Percentiles rank a stretch among this genome's conserved stretches.
phyloP scores from a whole-genome alignment of 2,329 filamentous ascomycete genomes.

The Hymenoscyphus fructigenus region DNA sequence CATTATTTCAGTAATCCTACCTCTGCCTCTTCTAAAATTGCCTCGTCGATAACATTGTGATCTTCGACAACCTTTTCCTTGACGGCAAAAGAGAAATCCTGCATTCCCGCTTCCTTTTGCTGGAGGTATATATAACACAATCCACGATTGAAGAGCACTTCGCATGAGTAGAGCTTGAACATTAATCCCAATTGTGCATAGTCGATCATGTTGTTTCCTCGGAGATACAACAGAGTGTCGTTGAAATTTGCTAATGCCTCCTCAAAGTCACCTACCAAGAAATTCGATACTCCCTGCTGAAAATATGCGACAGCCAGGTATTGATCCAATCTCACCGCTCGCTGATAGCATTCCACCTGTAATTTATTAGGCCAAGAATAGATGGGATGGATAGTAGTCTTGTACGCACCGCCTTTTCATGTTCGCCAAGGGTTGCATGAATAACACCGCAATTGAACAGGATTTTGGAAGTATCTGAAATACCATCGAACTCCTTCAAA shows the following conservation, averaged over 20 bases:
- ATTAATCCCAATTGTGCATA: conserved; percentile 94
- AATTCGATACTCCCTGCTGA: conserved; percentile 97
- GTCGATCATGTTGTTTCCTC: conserved; percentile 96
- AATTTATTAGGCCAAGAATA: conserved; percentile 24
- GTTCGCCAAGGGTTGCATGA: conserved; percentile 91
- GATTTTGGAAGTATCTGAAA: conserved; percentile 96
- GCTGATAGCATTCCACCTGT: conserved; percentile 92
- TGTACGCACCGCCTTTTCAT: conserved; percentile 83
- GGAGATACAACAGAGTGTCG: conserved; percentile 89
- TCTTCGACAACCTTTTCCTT: conserved; percentile 97
- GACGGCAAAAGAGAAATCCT: conserved; percentile 84
- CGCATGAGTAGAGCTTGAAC: conserved; percentile 96
- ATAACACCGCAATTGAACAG: conserved; percentile 98
- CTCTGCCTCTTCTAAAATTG: conserved; percentile 89
- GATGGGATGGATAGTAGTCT: conserved; percentile 9
- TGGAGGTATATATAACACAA: conserved; percentile 97
- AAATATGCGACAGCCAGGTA: conserved; percentile 98
- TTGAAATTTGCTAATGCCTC: conserved; percentile 98
- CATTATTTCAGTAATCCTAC: conserved; percentile 46
- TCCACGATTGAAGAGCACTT: conserved; percentile 95
- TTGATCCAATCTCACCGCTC: conserved; percentile 84
- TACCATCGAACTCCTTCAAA: conserved; percentile 77
- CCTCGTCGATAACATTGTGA: conserved; percentile 97
- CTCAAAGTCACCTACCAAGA: conserved; percentile 93
- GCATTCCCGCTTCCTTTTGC: conserved; percentile 85